Evolutionary conservation across 805 yeast genomes (phyloP), one percentile per base, ranked within the genome.

Genomic region (Debaryomyces maramus): DNA sequence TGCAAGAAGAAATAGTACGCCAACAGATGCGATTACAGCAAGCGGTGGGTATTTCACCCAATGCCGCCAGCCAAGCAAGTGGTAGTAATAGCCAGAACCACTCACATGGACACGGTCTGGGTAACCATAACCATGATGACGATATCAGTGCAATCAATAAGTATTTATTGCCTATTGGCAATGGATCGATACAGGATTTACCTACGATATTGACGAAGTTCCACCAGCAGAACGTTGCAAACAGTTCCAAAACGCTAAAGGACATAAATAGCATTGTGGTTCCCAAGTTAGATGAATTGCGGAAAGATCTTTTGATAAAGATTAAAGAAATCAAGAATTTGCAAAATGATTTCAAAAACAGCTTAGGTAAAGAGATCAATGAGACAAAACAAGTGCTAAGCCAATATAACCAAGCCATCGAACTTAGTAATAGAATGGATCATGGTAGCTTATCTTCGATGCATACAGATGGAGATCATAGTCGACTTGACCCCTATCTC

Each of bases 1-100:
- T 87, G 41, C 93, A 89, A 58, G 97, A 90, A 60, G 96, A 90
- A 56, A 77, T 88, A 13, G 81, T 86, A 24, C 78, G 96, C 43
- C 95, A 88, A 54, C 93, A 88, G 48, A 52, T 83, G 36, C 70
- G 96, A 36, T 72, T 89, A 32, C 86, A 88, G 44, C 90, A 88
- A 58, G 88, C 95, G 7, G 83, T 86, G 3, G 63, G 63, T 1
- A 56, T 50, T 20, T 40, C 40, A 6, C n/a, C 50, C 5, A 16
- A 37, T 14, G 17, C 39, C 13, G 9, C 37, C 11, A 17, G 40
- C 13, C 11, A 38, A 17, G 32, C 36, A 17, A 18, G 41, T 16
- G 30, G 16, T 6, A 26, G 18, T 21, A 45, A 34, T 34, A 22
- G 5, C 6, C 35, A 40, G 26, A 7, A 26, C 38, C 19, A 37